These are phyloP conservation scores for Monosporascus sp. DNA, from an alignment of 2,329 filamentous ascomycete species.

Conservation along the genomic window DNA sequence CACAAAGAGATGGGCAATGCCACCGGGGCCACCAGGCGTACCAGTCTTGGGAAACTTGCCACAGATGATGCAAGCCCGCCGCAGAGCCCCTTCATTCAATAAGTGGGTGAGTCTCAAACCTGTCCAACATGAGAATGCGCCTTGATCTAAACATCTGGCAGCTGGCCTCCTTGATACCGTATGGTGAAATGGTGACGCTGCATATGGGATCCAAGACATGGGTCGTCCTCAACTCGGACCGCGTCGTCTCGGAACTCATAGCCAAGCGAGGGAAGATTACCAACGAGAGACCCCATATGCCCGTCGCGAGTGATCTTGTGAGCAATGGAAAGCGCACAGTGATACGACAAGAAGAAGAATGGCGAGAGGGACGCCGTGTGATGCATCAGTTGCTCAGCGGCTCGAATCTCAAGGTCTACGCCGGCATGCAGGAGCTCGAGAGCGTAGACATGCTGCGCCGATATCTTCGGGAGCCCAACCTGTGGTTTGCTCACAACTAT, in stretches of 20 bases:
- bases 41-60: conserved; percentile 9
- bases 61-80: conserved; percentile 9
- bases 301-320: conserved; percentile 29
- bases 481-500: conserved; percentile 29
- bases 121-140: no score
- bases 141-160: no score
- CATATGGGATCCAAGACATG: conserved; percentile 24
- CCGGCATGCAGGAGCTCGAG: conserved; percentile 26
- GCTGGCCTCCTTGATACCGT: conserved; percentile 5
- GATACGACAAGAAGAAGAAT: conserved; percentile 13
- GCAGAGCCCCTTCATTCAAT: conserved; percentile 2
- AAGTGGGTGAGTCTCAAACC: conserved; percentile 3
- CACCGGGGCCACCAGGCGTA: conserved; percentile 6
- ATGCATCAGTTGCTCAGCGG: conserved; percentile 31
- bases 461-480: conserved; percentile 23
- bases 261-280: conserved; percentile 27
- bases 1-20: conserved; percentile 9
- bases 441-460: conserved; percentile 24
- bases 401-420: conserved; percentile 23
- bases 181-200: conserved; percentile 16
- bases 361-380: conserved; percentile 28
- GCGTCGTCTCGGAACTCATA: conserved; percentile 29
- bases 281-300: conserved; percentile 25
- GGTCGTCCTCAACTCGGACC: conserved; percentile 29
- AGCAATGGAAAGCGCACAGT: conserved; percentile 23